phyloP scores from a whole-genome alignment of 768 basidiomycete species.

The Lactarius hengduanensis region DNA sequence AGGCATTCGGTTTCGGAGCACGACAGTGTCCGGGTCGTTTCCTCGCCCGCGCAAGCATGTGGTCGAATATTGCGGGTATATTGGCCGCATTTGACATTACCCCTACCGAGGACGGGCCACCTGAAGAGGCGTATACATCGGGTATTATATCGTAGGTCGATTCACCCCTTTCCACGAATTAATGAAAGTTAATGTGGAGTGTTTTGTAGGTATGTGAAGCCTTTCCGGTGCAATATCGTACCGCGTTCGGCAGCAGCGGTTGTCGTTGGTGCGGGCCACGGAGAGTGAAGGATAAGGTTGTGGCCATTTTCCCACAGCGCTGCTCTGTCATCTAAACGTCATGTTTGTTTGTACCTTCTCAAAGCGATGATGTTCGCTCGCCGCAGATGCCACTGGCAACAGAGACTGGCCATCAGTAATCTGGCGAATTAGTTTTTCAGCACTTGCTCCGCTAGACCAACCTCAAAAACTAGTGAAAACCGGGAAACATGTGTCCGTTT shows the following conservation, averaged over 20 bases:
- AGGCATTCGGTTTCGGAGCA: neutral
- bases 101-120: neutral
- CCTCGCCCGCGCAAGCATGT: neutral
- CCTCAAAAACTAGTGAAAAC: too few relatives aligned
- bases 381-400: too few relatives aligned
- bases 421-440: too few relatives aligned
- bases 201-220: conserved; percentile 1
- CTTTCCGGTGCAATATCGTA: neutral
- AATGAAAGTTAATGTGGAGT: neutral
- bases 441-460: too few relatives aligned
- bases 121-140: neutral
- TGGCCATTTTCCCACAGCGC: too few relatives aligned
- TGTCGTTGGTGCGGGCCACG: neutral
- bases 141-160: neutral
- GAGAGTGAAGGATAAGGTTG: neutral
- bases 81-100: neutral
- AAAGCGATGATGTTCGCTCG: too few relatives aligned
- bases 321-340: too few relatives aligned
- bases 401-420: too few relatives aligned
- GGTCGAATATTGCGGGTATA: neutral
- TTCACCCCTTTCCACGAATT: neutral
- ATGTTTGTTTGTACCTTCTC: too few relatives aligned
- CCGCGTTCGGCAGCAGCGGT: neutral
- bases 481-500: too few relatives aligned
- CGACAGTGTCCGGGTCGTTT: neutral